These are phyloP conservation scores for Saccharomycopsis fibuligera DNA, from an alignment of 805 yeast species.

Conservation along the genomic window DNA sequence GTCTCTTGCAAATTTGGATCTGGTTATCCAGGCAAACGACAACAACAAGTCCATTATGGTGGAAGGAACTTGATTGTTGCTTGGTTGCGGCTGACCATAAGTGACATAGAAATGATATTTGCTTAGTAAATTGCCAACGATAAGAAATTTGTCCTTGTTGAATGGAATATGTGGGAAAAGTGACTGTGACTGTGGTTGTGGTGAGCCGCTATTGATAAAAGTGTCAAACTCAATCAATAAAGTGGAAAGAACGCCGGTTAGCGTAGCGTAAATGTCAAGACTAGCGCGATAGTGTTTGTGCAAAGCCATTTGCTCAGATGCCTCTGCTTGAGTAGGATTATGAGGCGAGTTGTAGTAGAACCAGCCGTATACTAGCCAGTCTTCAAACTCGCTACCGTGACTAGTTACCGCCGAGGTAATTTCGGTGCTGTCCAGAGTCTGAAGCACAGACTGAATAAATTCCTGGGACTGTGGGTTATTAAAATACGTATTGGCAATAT, in stretches of 20 bases:
- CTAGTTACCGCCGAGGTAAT: too few species aligned
- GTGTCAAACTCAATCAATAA: background rate
- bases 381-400: background rate
- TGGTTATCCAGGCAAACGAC: background rate
- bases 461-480: background rate
- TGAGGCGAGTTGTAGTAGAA: slow-evolving; percentile 3
- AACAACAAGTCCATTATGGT: background rate
- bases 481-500: background rate
- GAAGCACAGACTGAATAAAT: background rate
- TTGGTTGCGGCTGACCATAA: background rate
- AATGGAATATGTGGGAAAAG: background rate
- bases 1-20: background rate
- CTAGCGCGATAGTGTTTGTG: slow-evolving; percentile 3
- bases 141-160: background rate
- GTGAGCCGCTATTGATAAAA: too few species aligned
- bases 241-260: background rate
- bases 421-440: background rate
- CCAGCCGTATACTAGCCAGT: slow-evolving; percentile 7
- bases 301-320: background rate
- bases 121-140: background rate
- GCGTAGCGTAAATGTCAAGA: slow-evolving; percentile 2
- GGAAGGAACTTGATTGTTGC: background rate
- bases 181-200: too few species aligned
- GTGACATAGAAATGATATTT: slow-evolving; percentile 4
- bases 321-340: background rate